Evolutionary conservation across 768 basidiomycete species (phyloP).

Genomic region (Hericium erinaceus): DNA sequence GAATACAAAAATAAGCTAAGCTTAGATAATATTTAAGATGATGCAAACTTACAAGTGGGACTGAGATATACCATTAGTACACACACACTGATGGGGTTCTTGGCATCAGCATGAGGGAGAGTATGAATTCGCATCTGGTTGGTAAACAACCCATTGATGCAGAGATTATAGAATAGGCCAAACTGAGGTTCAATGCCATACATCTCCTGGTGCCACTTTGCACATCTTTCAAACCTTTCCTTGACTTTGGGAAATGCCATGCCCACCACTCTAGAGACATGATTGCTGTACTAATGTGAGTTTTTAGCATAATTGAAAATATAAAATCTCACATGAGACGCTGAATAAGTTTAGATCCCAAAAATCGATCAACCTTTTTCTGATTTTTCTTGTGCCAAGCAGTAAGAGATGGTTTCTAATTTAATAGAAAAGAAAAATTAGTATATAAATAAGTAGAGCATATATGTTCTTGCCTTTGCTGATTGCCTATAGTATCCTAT

Average conservation of each 20-base stretch:
- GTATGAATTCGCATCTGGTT: neutral
- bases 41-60: neutral
- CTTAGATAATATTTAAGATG: too few species aligned
- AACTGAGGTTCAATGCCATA: neutral
- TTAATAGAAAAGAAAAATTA: constrained; percentile 5
- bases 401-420: neutral
- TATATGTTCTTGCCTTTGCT: constrained; percentile 15
- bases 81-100: neutral
- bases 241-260: neutral
- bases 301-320: neutral
- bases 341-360: neutral
- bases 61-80: neutral
- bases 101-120: neutral
- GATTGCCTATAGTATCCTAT: neutral
- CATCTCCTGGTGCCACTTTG: neutral
- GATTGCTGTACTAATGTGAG: neutral
- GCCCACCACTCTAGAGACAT: neutral
- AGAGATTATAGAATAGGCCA: constrained; percentile 1
- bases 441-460: constrained; percentile 34
- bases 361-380: neutral
- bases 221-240: neutral
- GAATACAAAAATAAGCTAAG: too few species aligned
- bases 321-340: neutral
- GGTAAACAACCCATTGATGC: neutral
- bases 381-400: neutral